Conservation (phyloP, 2,329 filamentous ascomycete species). For the Fusarium ambrosium region DNA sequence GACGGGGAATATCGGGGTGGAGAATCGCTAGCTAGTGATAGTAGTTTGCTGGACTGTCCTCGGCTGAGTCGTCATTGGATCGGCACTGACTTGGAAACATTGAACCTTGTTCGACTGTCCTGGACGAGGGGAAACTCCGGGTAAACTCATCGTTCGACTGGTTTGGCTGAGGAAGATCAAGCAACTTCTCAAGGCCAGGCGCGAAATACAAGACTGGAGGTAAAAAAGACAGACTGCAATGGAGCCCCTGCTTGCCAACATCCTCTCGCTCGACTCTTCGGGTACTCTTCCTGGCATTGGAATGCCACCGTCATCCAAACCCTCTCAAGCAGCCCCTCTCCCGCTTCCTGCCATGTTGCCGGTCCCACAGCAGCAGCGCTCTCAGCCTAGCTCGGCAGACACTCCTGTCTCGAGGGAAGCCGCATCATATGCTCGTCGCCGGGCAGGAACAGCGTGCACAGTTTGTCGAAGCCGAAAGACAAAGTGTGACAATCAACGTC, state of each 20-base stretch:
- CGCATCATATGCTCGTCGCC: background rate
- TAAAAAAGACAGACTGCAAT: constrained; percentile 11
- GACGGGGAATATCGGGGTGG: constrained; percentile 35
- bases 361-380: background rate
- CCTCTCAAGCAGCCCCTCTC: background rate
- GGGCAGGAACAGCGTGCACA: background rate
- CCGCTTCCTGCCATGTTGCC: background rate
- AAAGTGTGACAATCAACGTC: background rate
- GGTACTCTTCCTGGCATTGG: background rate
- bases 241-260: constrained; percentile 29
- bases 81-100: background rate
- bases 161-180: background rate
- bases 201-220: background rate
- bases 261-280: constrained; percentile 27
- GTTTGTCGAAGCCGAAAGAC: background rate
- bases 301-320: background rate
- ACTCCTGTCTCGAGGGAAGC: background rate
- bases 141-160: background rate
- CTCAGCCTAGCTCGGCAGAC: background rate
- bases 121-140: background rate
- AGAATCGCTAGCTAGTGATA: background rate
- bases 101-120: background rate
- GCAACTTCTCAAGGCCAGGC: background rate
- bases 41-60: background rate
- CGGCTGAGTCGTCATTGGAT: background rate